phyloP scores from a whole-genome alignment of 2,329 filamentous ascomycete genomes.

The Periconia macrospinosa region DNA sequence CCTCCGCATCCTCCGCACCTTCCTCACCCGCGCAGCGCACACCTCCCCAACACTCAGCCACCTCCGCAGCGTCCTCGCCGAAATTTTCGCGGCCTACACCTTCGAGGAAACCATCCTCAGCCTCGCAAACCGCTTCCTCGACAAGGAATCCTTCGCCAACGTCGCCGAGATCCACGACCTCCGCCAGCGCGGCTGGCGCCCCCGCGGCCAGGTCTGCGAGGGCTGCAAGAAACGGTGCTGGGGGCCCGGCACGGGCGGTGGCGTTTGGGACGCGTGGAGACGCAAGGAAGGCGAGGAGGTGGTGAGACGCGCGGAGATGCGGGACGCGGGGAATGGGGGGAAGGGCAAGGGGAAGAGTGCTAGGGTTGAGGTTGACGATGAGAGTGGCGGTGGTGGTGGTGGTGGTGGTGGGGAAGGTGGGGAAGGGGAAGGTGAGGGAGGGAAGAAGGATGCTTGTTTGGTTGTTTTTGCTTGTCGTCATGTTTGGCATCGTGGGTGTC shows the following conservation, averaged over 20 bases:
- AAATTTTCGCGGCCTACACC: constrained; percentile 92
- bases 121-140: constrained; percentile 82
- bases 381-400: constrained; percentile 42
- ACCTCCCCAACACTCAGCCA: constrained; percentile 86
- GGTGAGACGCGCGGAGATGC: constrained; percentile 34
- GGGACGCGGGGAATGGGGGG: constrained; percentile 40
- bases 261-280: constrained; percentile 83
- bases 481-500: constrained; percentile 42
- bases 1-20: constrained; percentile 83
- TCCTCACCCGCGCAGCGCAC: constrained; percentile 78
- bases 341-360: constrained; percentile 51
- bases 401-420: too few species aligned
- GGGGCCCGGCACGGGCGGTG: constrained; percentile 80
- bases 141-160: constrained; percentile 84
- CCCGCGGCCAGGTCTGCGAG: constrained; percentile 83
- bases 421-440: constrained; percentile 50
- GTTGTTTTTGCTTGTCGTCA: constrained; percentile 46
- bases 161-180: constrained; percentile 74
- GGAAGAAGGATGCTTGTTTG: constrained; percentile 35
- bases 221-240: constrained; percentile 80
- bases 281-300: constrained; percentile 51
- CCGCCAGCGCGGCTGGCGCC: constrained; percentile 85
- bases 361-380: constrained; percentile 45
- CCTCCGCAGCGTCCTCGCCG: constrained; percentile 78
- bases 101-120: constrained; percentile 90